Base-by-base conservation (phyloP, 2,329 filamentous ascomycete species). In the Stemphylium beticola region DNA sequence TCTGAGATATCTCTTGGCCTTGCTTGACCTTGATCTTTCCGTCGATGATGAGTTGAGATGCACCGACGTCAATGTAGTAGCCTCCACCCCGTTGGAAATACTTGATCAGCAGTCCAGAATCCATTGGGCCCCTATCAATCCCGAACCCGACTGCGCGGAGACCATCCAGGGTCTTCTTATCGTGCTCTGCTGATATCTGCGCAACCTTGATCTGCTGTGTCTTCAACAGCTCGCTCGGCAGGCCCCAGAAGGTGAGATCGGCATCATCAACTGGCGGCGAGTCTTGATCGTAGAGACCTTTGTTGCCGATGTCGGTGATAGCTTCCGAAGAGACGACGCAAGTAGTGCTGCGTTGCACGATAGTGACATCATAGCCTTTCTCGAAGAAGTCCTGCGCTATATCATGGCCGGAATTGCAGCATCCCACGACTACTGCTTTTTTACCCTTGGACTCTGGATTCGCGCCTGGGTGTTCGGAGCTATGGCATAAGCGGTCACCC, bases 351-450 rank as follows among this genome's bases (percentile, higher is more conserved):
- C 80, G 75, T 57, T 82, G 80, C 0, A 82, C 64, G 60, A 82
- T 78, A 11, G 79, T 82, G n/a, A 78, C 65, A 12, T 77, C 74
- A 26, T 74, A 69, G 4, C 75, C 75, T 6, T 75, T 75, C 18
- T 76, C 71, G 33, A 74, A 71, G 73, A 80, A 81, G 62, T 82
- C 78, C 62, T 80, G 75, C 2, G 79, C 77, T 20, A 82, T 74
- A 60, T 82, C 79, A 64, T 82, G 79, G 43, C 75, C 79, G 0
- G 79, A 81, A 58, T 82, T 82, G 45, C 77, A 81, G 15, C 75
- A 77, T 22, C 81, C 80, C 14, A 83, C 67, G 1, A 83, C 75
- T 29, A 82, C 61, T 4, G 76, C 79, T 29, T 72, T 72, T 49
- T 81, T 80, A 24, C 77, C 77, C 17, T 67, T 68, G 9, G 61